Evolutionary conservation across 2,329 filamentous ascomycete genomes (phyloP), one percentile per base, ranked within the genome.

Genomic region (Hysterium pulicare): DNA sequence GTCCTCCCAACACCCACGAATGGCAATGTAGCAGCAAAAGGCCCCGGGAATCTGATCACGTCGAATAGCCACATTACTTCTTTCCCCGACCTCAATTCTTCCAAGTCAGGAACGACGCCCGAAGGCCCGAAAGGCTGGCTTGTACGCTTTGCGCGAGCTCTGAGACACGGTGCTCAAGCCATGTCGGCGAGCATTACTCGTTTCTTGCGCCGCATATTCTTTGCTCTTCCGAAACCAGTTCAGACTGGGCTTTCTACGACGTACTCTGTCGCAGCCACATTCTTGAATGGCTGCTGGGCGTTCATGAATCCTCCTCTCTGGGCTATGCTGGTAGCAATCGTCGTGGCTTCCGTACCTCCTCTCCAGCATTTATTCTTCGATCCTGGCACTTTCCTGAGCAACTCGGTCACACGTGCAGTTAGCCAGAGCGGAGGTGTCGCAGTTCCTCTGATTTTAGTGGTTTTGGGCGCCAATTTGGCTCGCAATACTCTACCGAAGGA

Each of bases 251-350:
- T 83, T 3, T 66, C 71, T 8, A 70, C 64, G 19, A 49, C 71
- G 15, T 70, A 64, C 33, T 64, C 58, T 23, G 68, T 64, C 32
- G 40, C 71, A 22, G 55, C 54, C 66, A 78, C 64, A 48, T 84
- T 87, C 54, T 68, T 79, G 53, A 70, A 69, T 37, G 90, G 90
- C 40, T 64, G 90, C 10, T 93, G 87, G 86, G 86, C 87, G 36
- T 95, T 96, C 66, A 97, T 98, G 91, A 97, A 97, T 68, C 91
- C 93, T 32, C 93, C 93, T 1, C 82, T 98, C 20, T 97, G 90
- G 90, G 90, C 93, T 22, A 97, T 98, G 93, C 73, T 97, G 24
- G 74, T 83, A 30, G 88, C 93, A n/a, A 84, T 97, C 34, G 71
- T 95, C 38, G 87, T 98, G 5, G 93, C 93, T 2, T 95, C 90